Evolutionary conservation across 1,284 basidiomycete genomes (phyloP), one percentile per base, ranked within the genome.

Genomic region (Limonomyces culmigenus): DNA sequence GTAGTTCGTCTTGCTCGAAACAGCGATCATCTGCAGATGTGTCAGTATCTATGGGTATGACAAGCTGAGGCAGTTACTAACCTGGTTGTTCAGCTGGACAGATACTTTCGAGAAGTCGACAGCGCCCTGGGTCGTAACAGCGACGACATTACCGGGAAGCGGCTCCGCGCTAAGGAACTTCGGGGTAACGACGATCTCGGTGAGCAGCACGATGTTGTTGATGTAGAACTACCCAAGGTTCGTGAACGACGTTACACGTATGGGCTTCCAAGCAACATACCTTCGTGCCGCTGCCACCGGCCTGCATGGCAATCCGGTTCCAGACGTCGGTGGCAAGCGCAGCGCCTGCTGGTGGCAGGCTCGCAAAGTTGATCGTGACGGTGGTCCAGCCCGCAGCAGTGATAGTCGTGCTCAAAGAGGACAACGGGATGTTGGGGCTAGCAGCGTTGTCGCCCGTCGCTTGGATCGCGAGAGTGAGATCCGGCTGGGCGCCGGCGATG

Each of bases 151-250:
- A 42, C 52, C 60, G 2, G 53, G 54, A 6, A 68, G 42, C 1
- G 65, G 65, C 40, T 67, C 65, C 1, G 65, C 65, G 40, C 61
- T 62, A 40, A 68, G 50, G 45, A 68, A 60, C 39, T 60, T 41
- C 2, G 65, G 65, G 3, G 49, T 42, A 19, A 67, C 48, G 33
- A 60, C 45, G 39, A 68, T 63, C n/a, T 27, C 29, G 18, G 23
- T 49, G 18, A 68, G 49, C 36, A 68, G 51, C 11, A 59, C 46
- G 29, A 67, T 51, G 43, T 67, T 67, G 44, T 66, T 63, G 21
- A 68, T 46, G 39, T 65, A 59, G 43, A 65, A 68, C 59, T n/a
- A n/a, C n/a, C 56, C 17, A 15, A 39, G 15, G 19, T 61, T 59
- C 20, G n/a, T n/a, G n/a, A n/a, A n/a, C n/a, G n/a, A n/a, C n/a